A percentile compares a stretch with the other conserved stretches of the same genome.
phyloP scores from a whole-genome alignment of 768 basidiomycete species.

The Hygrophorus pudorinus region DNA sequence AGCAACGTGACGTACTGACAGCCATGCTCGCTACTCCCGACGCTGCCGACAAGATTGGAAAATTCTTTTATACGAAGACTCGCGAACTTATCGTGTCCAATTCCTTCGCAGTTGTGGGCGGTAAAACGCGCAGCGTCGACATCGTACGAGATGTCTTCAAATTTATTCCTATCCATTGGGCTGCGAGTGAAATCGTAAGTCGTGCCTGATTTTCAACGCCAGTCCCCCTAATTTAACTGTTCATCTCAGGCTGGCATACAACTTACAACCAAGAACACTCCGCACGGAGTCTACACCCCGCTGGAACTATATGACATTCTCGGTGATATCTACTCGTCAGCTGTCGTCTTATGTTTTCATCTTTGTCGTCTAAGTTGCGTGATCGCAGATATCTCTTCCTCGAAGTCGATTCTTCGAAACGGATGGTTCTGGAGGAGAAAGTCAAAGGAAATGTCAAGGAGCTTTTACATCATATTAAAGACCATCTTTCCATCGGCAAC shows the following conservation, averaged over 20 bases:
- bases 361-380: background rate
- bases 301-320: slow-evolving; percentile 53
- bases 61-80: slow-evolving; percentile 61
- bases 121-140: slow-evolving; percentile 45
- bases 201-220: background rate
- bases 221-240: background rate
- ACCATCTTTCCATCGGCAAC: slow-evolving; percentile 30
- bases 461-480: slow-evolving; percentile 48
- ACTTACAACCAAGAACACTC: slow-evolving; percentile 47
- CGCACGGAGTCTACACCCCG: slow-evolving; percentile 53
- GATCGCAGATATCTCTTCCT: slow-evolving; percentile 62
- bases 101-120: slow-evolving; percentile 50
- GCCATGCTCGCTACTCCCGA: slow-evolving; percentile 40
- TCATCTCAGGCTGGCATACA: slow-evolving; percentile 53
- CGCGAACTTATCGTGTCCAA: slow-evolving; percentile 41
- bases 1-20: slow-evolving; percentile 35
- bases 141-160: slow-evolving; percentile 62
- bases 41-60: slow-evolving; percentile 36
- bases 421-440: slow-evolving; percentile 43
- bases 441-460: slow-evolving; percentile 43
- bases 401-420: slow-evolving; percentile 48
- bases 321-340: slow-evolving; percentile 63
- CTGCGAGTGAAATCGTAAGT: slow-evolving; percentile 57
- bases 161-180: slow-evolving; percentile 59
- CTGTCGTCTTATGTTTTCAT: background rate